phyloP scores from a whole-genome alignment of 2,329 filamentous ascomycete species.

The Thelonectria blattea region DNA sequence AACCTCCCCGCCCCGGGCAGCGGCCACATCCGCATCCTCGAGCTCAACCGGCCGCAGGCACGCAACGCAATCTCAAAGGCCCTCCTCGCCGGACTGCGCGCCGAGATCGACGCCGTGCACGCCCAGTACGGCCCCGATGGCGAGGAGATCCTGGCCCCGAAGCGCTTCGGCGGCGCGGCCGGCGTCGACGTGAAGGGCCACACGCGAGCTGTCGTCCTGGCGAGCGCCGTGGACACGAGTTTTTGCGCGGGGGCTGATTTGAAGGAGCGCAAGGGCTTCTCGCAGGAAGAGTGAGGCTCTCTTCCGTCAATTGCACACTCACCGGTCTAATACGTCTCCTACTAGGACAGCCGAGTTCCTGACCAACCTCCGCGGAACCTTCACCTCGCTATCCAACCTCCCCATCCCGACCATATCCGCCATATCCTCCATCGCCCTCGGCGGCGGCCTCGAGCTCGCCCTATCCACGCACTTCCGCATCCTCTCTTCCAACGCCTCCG shows the following conservation, averaged over 20 bases:
- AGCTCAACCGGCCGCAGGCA: conserved; percentile 82
- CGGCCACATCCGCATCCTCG: conserved; percentile 86
- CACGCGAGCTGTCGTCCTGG: conserved; percentile 82
- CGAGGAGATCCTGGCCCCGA: conserved; percentile 53
- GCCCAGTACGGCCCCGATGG: conserved; percentile 63
- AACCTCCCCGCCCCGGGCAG: conserved; percentile 78
- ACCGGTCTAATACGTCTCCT: conserved; percentile 3
- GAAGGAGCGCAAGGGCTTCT: conserved; percentile 83
- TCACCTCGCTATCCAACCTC: conserved; percentile 74
- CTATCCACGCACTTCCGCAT: conserved; percentile 90
- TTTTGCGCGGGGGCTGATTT: conserved; percentile 97
- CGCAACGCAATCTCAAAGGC: conserved; percentile 90
- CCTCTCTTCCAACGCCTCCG: conserved; percentile 75
- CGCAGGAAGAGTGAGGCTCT: conserved; percentile 72
- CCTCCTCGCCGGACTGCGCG: conserved; percentile 73
- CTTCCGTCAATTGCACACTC: neutral
- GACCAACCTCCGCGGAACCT: conserved; percentile 73
- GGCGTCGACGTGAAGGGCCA: conserved; percentile 55
- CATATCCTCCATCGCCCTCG: conserved; percentile 84
- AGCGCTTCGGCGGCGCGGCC: conserved; percentile 53
- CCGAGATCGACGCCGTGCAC: conserved; percentile 75
- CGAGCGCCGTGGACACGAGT: conserved; percentile 81
- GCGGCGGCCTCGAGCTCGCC: conserved; percentile 91
- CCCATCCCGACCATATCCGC: conserved; percentile 90
- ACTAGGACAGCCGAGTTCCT: conserved; percentile 81